Conservation (phyloP, 1,284 basidiomycete genomes). For the Gomphus sp. region DNA sequence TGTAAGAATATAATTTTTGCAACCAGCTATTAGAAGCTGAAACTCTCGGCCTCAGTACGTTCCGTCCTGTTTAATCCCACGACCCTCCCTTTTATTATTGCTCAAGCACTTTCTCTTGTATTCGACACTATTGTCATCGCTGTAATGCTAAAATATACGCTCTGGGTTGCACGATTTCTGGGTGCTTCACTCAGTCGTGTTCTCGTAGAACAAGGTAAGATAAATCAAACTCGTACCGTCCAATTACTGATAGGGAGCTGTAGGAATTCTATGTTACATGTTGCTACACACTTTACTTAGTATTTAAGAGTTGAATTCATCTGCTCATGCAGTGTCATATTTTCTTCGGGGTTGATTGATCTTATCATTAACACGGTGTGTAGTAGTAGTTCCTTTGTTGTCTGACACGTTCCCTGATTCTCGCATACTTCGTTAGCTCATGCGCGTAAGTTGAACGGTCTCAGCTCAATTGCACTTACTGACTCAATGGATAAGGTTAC, state of each 20-base stretch:
- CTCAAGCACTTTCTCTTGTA: neutral
- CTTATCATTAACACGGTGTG: neutral
- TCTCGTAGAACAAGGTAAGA: neutral
- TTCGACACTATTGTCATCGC: neutral
- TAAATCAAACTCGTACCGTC: neutral
- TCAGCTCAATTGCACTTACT: neutral
- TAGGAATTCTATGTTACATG: neutral
- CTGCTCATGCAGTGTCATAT: neutral
- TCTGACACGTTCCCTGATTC: neutral
- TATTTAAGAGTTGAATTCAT: neutral
- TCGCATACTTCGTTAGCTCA: neutral
- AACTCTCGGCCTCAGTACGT: neutral
- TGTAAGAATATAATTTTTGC: neutral
- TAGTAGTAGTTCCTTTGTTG: neutral
- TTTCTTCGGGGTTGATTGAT: neutral
- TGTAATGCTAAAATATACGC: neutral
- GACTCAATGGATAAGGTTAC: neutral
- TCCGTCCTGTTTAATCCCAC: too few species aligned
- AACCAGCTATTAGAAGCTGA: neutral
- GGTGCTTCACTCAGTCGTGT: neutral
- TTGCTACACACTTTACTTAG: neutral
- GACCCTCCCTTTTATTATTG: neutral
- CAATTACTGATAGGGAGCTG: neutral
- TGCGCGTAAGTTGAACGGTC: neutral
- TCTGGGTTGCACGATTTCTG: neutral